phyloP scores from a whole-genome alignment of 2,329 filamentous ascomycete species.

The Thermoascus crustaceus region DNA sequence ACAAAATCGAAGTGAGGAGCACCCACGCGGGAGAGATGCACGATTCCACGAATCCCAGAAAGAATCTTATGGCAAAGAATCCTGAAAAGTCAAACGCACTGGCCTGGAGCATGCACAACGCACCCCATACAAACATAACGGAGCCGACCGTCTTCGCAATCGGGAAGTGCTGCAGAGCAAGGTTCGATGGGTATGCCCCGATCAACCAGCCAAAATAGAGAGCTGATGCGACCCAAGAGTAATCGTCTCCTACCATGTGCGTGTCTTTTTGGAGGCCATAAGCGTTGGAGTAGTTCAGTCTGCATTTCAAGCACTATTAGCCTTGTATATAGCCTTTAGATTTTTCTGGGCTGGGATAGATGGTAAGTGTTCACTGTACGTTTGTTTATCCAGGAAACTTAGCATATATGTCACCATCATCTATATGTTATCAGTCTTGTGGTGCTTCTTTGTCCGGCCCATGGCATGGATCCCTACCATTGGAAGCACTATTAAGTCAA shows the following conservation, averaged over 20 bases:
- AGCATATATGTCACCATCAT: conserved; percentile 33
- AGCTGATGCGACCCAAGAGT: conserved; percentile 39
- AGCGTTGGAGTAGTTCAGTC: conserved; percentile 33
- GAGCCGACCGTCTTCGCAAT: conserved; percentile 35
- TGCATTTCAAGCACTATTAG: conserved; percentile 3
- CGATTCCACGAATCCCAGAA: conserved; percentile 36
- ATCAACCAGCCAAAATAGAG: conserved; percentile 39
- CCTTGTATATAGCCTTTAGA: not conserved
- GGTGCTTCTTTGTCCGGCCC: too few species aligned
- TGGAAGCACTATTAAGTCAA: conserved; percentile 31
- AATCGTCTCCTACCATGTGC: conserved; percentile 33
- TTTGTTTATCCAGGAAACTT: conserved; percentile 23
- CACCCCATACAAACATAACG: conserved; percentile 37
- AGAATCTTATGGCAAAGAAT: conserved; percentile 39
- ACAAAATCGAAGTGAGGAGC: conserved; percentile 31
- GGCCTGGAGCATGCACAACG: conserved; percentile 31
- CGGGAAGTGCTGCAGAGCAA: conserved; percentile 35
- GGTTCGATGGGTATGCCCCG: conserved; percentile 34
- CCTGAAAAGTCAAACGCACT: conserved; percentile 33
- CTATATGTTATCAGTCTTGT: too few species aligned
- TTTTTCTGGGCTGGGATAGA: not conserved
- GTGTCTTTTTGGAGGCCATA: conserved; percentile 38
- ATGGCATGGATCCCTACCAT: too few species aligned
- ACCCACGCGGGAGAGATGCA: conserved; percentile 25
- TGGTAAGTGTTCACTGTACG: conserved; percentile 5